Percentiles rank a stretch among this genome's conserved stretches.
Evolutionary conservation across 1,284 basidiomycete genomes (phyloP).

Genomic region (Pholiota adiposa): DNA sequence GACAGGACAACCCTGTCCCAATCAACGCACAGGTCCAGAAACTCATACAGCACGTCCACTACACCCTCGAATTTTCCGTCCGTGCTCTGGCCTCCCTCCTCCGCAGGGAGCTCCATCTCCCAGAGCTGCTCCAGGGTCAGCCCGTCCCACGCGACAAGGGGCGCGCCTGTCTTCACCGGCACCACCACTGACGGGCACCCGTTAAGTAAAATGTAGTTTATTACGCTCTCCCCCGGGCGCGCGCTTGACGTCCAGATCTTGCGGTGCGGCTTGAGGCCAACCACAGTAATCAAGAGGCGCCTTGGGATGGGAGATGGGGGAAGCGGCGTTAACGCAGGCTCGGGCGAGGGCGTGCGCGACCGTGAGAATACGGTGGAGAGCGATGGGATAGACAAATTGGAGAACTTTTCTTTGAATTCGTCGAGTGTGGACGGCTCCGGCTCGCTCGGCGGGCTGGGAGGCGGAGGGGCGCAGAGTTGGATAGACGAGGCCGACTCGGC

Average conservation of each 20-base stretch:
- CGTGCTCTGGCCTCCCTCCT: constrained; percentile 35
- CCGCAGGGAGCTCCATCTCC: constrained; percentile 48
- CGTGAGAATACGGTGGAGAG: constrained; percentile 47
- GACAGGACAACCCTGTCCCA: constrained; percentile 41
- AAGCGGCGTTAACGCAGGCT: constrained; percentile 46
- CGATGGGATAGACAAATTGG: constrained; percentile 29
- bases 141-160: constrained; percentile 64
- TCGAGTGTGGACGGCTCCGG: not conserved
- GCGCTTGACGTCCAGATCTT: constrained; percentile 61
- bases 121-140: constrained; percentile 63
- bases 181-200: constrained; percentile 64
- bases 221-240: constrained; percentile 62
- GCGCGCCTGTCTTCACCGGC: constrained; percentile 60
- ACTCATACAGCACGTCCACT: constrained; percentile 59
- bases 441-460: constrained; percentile 25
- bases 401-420: not conserved
- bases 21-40: constrained; percentile 62
- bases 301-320: constrained; percentile 50
- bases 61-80: constrained; percentile 53
- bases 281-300: constrained; percentile 55
- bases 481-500: constrained; percentile 57
- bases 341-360: constrained; percentile 55
- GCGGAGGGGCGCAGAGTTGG: constrained; percentile 42
- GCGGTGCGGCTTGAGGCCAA: constrained; percentile 65
- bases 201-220: constrained; percentile 63